phyloP scores from a whole-genome alignment of 257 asterid genomes.

The Vinca minor region DNA sequence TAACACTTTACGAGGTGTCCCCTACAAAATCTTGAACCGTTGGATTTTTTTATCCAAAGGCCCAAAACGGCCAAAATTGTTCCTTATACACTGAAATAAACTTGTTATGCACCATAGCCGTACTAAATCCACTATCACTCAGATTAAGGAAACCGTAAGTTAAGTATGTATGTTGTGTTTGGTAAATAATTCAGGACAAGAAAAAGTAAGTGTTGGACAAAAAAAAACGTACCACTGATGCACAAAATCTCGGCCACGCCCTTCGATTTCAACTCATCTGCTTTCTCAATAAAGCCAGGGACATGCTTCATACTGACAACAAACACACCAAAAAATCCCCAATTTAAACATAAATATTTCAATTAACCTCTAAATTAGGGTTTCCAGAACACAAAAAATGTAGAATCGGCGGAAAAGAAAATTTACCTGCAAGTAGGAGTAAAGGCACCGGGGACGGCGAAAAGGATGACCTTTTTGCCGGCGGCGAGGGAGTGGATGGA shows the following conservation, averaged over 20 bases:
- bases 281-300: conserved; percentile 77
- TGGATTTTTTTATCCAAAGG: too few species aligned
- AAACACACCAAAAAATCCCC: background rate
- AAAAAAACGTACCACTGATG: conserved; percentile 41
- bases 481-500: conserved; percentile 66
- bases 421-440: conserved; percentile 87
- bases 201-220: too few species aligned
- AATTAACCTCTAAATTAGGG: background rate
- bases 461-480: conserved; percentile 64
- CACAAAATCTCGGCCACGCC: conserved; percentile 70
- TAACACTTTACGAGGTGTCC: too few species aligned
- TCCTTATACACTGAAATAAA: too few species aligned
- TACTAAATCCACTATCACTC: too few species aligned
- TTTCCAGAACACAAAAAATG: background rate
- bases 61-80: too few species aligned
- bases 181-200: too few species aligned
- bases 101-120: too few species aligned
- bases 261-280: conserved; percentile 68
- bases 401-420: background rate
- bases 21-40: too few species aligned
- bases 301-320: conserved; percentile 85
- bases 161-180: too few species aligned
- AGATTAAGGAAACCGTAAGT: too few species aligned
- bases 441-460: conserved; percentile 92
- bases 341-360: background rate